Evolutionary conservation across 2,329 filamentous ascomycete species (phyloP).

Genomic region (Sphaceloma murrayae): DNA sequence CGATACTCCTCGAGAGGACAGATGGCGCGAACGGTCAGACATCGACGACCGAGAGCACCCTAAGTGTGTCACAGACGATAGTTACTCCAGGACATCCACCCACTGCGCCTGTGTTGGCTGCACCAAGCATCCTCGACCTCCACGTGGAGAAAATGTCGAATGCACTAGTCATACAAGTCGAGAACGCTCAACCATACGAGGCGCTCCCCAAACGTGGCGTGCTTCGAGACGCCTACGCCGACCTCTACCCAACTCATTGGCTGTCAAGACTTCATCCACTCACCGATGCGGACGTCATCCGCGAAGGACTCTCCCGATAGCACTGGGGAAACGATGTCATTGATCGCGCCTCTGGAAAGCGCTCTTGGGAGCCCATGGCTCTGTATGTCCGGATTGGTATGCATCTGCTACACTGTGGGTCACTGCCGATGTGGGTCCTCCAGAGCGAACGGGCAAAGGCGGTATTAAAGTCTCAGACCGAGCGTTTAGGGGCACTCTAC

Average conservation of each 20-base stretch:
- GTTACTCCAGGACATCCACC: too few relatives aligned
- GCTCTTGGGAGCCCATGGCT: constrained; percentile 35
- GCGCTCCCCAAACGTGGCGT: background rate
- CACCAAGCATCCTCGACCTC: background rate
- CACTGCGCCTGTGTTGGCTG: too few relatives aligned
- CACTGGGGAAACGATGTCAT: constrained; percentile 39
- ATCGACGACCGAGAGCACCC: too few relatives aligned
- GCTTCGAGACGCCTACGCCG: background rate
- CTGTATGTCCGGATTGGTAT: constrained; percentile 37
- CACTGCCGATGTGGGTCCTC: constrained; percentile 31
- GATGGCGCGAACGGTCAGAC: too few relatives aligned
- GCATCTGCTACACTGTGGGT: constrained; percentile 38
- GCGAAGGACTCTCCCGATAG: constrained; percentile 30
- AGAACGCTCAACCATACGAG: background rate
- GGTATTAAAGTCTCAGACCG: constrained; percentile 31
- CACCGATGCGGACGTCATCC: constrained; percentile 18
- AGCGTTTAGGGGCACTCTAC: constrained; percentile 35
- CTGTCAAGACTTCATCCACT: background rate
- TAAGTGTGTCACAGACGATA: too few relatives aligned
- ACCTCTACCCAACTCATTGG: background rate
- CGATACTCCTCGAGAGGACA: too few relatives aligned
- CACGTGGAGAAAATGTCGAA: background rate
- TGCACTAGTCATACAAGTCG: background rate
- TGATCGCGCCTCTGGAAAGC: constrained; percentile 33
- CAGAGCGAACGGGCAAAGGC: constrained; percentile 29